These are phyloP conservation scores for Verticillium dahliae DNA, from an alignment of 2,329 filamentous ascomycete species.

Conservation along the genomic window DNA sequence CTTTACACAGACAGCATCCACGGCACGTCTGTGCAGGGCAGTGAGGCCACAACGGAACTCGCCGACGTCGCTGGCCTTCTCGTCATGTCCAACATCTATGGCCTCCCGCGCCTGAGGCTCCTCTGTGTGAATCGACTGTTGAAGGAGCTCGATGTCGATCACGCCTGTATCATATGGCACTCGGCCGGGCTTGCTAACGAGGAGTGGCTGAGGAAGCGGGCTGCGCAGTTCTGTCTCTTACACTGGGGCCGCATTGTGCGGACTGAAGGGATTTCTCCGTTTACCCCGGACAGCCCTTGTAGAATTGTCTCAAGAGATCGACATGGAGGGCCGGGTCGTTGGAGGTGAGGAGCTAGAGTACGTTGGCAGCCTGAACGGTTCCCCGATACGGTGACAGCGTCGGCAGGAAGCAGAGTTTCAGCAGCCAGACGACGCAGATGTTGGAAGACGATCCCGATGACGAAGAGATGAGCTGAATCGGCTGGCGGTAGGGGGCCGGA, in stretches of 20 bases:
- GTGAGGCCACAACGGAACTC: conserved; percentile 70
- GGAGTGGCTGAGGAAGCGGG: conserved; percentile 86
- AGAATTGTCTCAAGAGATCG: conserved; percentile 88
- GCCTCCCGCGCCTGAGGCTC: conserved; percentile 86
- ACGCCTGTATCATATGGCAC: conserved; percentile 95
- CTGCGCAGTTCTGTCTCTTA: conserved; percentile 80
- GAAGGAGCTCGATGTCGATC: conserved; percentile 87
- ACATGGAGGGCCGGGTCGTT: conserved; percentile 85
- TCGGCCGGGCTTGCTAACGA: conserved; percentile 84
- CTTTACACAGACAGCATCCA: conserved; percentile 92
- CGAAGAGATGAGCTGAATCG: conserved; percentile 47
- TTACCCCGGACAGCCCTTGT: conserved; percentile 75
- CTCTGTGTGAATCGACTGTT: conserved; percentile 86
- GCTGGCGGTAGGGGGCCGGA: background rate
- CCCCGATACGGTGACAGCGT: conserved; percentile 36
- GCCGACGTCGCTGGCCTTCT: conserved; percentile 88
- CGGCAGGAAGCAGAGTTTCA: conserved; percentile 51
- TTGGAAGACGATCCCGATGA: conserved; percentile 52
- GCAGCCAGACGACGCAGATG: conserved; percentile 51
- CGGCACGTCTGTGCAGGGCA: conserved; percentile 38
- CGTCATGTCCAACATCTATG: conserved; percentile 97
- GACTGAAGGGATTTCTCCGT: conserved; percentile 78
- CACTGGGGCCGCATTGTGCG: conserved; percentile 94
- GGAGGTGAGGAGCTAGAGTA: conserved; percentile 75
- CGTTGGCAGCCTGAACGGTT: conserved; percentile 41